Evolutionary conservation across 257 asterid species (phyloP), one percentile per base, ranked within the genome.

Genomic region (Linaria vulgaris): DNA sequence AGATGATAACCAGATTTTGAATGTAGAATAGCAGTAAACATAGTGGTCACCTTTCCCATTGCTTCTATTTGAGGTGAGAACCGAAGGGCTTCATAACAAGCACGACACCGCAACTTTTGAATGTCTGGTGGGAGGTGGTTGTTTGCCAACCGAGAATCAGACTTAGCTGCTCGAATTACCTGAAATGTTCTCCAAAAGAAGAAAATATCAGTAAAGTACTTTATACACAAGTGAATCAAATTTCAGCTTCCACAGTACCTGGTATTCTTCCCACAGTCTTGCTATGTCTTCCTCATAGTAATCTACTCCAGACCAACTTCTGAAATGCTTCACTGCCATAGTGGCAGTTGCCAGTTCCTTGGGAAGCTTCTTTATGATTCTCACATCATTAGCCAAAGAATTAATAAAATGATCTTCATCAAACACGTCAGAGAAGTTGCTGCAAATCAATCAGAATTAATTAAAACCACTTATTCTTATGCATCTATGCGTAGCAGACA

Each of bases 81-180:
- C 22, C 88, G 90, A 51, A 91, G 95, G 66, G 96, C 92, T 63
- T 80, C 75, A 70, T 88, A 91, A 76, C 98, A 91, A 69, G 98
- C 88, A 69, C 97, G 97, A 56, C 98, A 91, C 16, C 97, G 85
- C 85, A 91, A 72, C 79, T 83, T 88, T 77, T 86, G 97, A 72
- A 88, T 79, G 73, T 88, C 97, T 59, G 86, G 91, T 44, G 98
- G 97, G 74, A 91, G 85, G 71, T 91, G 82, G 77, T 91, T 91
- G 79, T 91, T 91, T 41, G 97, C 96, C 65, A 88, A 72, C 49
- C 98, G 87, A 55, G 98, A 88, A 87, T 91, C 98, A 67, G 98
- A 82, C 68, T 91, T 91, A 4, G 92, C 95, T 1, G 98, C 97
- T 73, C 97, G 90, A 84, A 91, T 88, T 64, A 91, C 88, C 98